phyloP scores from a whole-genome alignment of 2,329 filamentous ascomycete genomes.

The Alternaria solani region DNA sequence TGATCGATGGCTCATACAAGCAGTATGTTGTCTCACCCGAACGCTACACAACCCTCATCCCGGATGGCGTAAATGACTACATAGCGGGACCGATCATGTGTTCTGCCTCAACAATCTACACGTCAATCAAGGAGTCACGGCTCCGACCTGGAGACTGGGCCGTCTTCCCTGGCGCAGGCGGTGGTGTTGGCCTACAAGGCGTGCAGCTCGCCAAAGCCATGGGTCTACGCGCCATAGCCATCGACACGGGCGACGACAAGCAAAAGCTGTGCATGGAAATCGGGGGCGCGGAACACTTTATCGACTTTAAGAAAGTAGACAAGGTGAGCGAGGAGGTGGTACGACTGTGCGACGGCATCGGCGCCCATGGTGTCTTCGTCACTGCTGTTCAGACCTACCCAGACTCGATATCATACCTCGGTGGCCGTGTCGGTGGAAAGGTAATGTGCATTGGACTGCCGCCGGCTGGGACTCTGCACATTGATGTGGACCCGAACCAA shows the following conservation, averaged over 20 bases:
- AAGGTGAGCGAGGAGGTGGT: conserved; percentile 48
- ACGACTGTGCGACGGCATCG: conserved; percentile 46
- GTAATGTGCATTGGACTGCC: conserved; percentile 63
- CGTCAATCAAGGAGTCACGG: conserved; percentile 61
- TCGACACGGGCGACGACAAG: conserved; percentile 50
- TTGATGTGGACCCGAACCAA: conserved; percentile 46
- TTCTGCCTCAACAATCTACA: conserved; percentile 66
- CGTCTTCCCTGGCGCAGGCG: conserved; percentile 63
- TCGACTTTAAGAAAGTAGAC: conserved; percentile 48
- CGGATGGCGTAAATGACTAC: conserved; percentile 63
- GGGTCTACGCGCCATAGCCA: conserved; percentile 48
- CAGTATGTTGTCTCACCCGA: conserved; percentile 67
- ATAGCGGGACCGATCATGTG: conserved; percentile 70
- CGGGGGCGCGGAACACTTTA: conserved; percentile 48
- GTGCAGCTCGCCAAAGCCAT: conserved; percentile 57
- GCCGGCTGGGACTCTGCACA: conserved; percentile 38
- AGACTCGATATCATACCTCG: conserved; percentile 45
- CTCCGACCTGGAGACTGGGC: conserved; percentile 63
- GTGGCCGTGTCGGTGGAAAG: conserved; percentile 58
- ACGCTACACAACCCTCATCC: conserved; percentile 63
- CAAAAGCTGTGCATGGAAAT: conserved; percentile 44
- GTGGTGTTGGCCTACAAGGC: conserved; percentile 66
- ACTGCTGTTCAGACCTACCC: conserved; percentile 48
- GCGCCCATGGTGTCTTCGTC: conserved; percentile 52
- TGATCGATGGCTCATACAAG: conserved; percentile 61